Evolutionary conservation across 306 rosid genomes (phyloP), one percentile per base, ranked within the genome.

Genomic region (Abrus precatorius): DNA sequence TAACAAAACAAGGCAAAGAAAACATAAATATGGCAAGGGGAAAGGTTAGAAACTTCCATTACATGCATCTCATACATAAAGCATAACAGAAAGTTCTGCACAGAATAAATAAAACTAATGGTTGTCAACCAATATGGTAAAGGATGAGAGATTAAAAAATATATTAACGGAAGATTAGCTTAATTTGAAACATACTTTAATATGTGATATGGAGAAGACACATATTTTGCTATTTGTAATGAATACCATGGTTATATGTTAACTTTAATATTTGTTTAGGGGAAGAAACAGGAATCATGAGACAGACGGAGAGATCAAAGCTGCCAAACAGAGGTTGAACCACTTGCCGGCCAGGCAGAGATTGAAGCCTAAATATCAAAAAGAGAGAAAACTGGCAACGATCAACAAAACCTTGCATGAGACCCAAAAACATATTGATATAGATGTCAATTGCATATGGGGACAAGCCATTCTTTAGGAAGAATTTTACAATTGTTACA

Each of bases 61-160:
- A 53, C 56, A 56, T 52, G 29, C 81, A 52, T 6, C 53, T 65
- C 53, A 11, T 52, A 64, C 11, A 10, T 36, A 38, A 27, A 62
- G 60, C 1, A 62, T 36, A 68, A 59, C 11, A 30, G 20, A 29
- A 29, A 1, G 27, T 71, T 48, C 13, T 3, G n/a, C 47, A 63
- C 63, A 48, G n/a, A 13, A 63, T 32, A 38, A 7, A 55, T 1
- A 53, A 52, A 77, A 52, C 32, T 34, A 54, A 49, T 36, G 13
- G 12, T 41, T 3, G 61, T 65, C 40, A 65, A 52, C 66, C 50
- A 36, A 29, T 27, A 52, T 6, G 64, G 12, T 38, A 65, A 27
- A 40, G 60, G 43, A 76, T 45, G 11, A 6, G 6, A 50, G 20
- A 36, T 49, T 62, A 11, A 48, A 49, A 75, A 48, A 61, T 13